Conservation (phyloP, 2,329 filamentous ascomycete genomes). For the Helminthosporium solani region DNA sequence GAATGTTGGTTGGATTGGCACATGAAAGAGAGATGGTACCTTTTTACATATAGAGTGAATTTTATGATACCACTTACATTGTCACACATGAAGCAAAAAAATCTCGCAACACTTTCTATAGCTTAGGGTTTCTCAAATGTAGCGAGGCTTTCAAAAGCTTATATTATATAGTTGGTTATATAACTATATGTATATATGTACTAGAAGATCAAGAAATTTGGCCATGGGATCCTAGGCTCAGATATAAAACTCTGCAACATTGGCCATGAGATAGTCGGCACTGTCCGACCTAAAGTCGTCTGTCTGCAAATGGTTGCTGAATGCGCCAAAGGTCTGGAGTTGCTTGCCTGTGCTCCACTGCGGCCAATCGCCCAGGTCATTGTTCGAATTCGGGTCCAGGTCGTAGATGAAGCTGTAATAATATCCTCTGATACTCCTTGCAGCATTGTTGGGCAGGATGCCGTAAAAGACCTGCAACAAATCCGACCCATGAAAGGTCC, state of each 20-base stretch:
- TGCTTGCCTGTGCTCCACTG: slow-evolving; percentile 53
- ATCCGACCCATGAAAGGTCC: slow-evolving; percentile 74
- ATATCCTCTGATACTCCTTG: slow-evolving; percentile 62
- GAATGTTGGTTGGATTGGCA: neutral
- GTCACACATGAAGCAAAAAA: too few relatives aligned
- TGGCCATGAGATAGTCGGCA: slow-evolving; percentile 45
- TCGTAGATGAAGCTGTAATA: slow-evolving; percentile 73
- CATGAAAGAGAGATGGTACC: neutral
- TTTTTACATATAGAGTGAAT: too few relatives aligned
- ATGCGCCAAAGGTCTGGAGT: slow-evolving; percentile 53
- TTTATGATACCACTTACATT: too few relatives aligned
- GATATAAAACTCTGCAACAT: slow-evolving; percentile 22
- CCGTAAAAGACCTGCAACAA: slow-evolving; percentile 69
- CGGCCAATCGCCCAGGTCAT: slow-evolving; percentile 52
- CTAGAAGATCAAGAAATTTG: too few relatives aligned
- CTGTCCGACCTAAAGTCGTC: slow-evolving; percentile 54
- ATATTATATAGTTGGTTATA: too few relatives aligned
- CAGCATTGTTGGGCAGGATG: slow-evolving; percentile 62
- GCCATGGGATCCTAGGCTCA: slow-evolving; percentile 1
- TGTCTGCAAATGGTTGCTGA: slow-evolving; percentile 39
- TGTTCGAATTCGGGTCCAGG: slow-evolving; percentile 65
- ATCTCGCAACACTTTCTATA: too few relatives aligned
- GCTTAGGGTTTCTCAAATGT: too few relatives aligned
- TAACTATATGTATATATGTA: too few relatives aligned
- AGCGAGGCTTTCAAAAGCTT: too few relatives aligned